phyloP scores from a whole-genome alignment of 805 yeast species.

The Saccharomycopsis sp. region DNA sequence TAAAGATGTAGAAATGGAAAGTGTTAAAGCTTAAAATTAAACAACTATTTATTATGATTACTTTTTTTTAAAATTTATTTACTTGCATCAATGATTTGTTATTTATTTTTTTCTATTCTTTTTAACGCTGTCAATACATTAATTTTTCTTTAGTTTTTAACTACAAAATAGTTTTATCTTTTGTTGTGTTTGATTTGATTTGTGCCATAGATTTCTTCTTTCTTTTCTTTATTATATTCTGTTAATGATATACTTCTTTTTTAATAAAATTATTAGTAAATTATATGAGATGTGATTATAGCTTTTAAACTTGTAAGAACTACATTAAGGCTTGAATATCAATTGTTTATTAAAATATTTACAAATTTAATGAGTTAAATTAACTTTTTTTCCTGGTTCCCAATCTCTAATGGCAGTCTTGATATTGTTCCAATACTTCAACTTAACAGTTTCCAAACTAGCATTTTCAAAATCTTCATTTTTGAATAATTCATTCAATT shows the following conservation, averaged over 20 bases:
- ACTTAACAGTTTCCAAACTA: conserved; percentile 52
- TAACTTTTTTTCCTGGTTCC: conserved; percentile 62
- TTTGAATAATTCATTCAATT: conserved; percentile 37
- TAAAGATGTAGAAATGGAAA: conserved; percentile 6
- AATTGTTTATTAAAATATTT: too few species aligned
- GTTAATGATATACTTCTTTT: too few species aligned
- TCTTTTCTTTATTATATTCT: too few species aligned
- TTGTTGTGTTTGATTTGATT: too few species aligned
- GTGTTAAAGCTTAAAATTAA: conserved; percentile 1
- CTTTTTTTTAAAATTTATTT: background rate
- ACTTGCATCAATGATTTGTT: background rate
- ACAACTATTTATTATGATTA: background rate
- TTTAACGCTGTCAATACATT: background rate
- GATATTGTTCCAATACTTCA: conserved; percentile 81
- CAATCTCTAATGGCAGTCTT: conserved; percentile 65
- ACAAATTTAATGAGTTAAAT: conserved; percentile 49
- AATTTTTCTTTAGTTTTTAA: too few species aligned
- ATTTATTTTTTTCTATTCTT: background rate
- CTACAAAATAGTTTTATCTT: too few species aligned
- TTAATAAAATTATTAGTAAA: too few species aligned
- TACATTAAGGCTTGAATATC: too few species aligned
- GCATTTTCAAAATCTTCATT: conserved; percentile 44
- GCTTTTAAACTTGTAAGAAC: too few species aligned
- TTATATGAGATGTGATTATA: too few species aligned
- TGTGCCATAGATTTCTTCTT: too few species aligned